Evolutionary conservation across 2,329 filamentous ascomycete species (phyloP).

Genomic region (Pseudovirgaria hyperparasitica): DNA sequence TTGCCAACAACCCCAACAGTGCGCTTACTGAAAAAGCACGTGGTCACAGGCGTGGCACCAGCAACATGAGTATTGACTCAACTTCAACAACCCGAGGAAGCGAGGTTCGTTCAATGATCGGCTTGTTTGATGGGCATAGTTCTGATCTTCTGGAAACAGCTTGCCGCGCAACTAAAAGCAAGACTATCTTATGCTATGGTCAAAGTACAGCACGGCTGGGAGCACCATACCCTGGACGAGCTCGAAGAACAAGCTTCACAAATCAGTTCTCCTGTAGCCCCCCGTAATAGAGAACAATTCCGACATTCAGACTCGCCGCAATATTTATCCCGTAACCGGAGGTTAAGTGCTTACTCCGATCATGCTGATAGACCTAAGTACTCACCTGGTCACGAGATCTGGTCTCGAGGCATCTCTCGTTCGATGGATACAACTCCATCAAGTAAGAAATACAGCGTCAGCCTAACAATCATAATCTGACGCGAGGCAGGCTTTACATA

Average conservation of each 20-base stretch:
- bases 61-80: slow-evolving; percentile 58
- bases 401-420: slow-evolving; percentile 13
- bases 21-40: slow-evolving; percentile 9
- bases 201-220: slow-evolving; percentile 81
- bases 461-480: not conserved
- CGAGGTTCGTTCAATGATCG: slow-evolving; percentile 49
- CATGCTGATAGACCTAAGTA: slow-evolving; percentile 20
- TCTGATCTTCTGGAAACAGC: slow-evolving; percentile 31
- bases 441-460: slow-evolving; percentile 7
- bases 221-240: slow-evolving; percentile 64
- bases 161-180: slow-evolving; percentile 67
- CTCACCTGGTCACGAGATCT: slow-evolving; percentile 16
- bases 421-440: slow-evolving; percentile 14
- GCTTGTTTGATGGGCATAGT: slow-evolving; percentile 1
- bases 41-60: slow-evolving; percentile 55
- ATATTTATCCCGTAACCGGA: slow-evolving; percentile 13
- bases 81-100: slow-evolving; percentile 55
- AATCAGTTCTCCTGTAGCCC: slow-evolving; percentile 51
- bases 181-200: slow-evolving; percentile 87
- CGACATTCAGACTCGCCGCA: slow-evolving; percentile 17
- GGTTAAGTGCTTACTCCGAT: slow-evolving; percentile 23
- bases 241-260: slow-evolving; percentile 64
- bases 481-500: not conserved
- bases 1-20: slow-evolving; percentile 6
- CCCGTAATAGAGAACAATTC: slow-evolving; percentile 26